Base-by-base conservation (phyloP, 495 filamentous ascomycete genomes). In the Trichoderma gamsii region DNA sequence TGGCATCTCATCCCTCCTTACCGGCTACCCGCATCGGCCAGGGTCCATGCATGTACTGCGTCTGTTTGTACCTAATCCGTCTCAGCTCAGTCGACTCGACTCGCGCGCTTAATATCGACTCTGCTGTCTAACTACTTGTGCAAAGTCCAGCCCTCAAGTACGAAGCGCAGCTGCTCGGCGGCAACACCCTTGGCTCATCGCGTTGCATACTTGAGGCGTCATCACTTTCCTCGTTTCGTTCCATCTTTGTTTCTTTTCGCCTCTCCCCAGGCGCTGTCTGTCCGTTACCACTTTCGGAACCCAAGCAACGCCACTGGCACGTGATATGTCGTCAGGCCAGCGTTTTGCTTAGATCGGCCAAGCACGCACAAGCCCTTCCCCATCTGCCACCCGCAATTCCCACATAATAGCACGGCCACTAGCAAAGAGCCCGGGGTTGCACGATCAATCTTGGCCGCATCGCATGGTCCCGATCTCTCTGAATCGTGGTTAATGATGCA, bases 261-360 rank as follows among this genome's bases (percentile, higher is more conserved):
- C 21, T n/a, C 49, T n/a, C 44, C 44, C 18, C 29, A 29, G 1
- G 4, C 29, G 29, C 29, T 29, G 1, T 44, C 16, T 44, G 11
- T 5, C 16, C 1, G 43, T 44, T 1, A 44, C 9, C 0, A 16
- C 18, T 13, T 61, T 61, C 6, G 56, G 16, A 32, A 29, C 52
- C 23, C 52, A 29, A 61, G 52, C 52, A 61, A 61, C 56, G 56
- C 56, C 56, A 61, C 56, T 5, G 11, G 56, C 56, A 61, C 56
- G 56, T 61, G 56, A 61, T 12, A 61, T 61, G 6, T 61, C 56
- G 56, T 29, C 56, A 61, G 11, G 56, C 56, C 25, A 21, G 23
- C 9, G 7, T 4, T 25, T 38, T 9, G 35, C 35, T 0, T 5
- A 9, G 35, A 61, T 3, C 25, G 11, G 56, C 23, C 11, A 16